Base-by-base conservation (phyloP, 2,329 filamentous ascomycete species). In the Trichoderma citrinoviride region DNA sequence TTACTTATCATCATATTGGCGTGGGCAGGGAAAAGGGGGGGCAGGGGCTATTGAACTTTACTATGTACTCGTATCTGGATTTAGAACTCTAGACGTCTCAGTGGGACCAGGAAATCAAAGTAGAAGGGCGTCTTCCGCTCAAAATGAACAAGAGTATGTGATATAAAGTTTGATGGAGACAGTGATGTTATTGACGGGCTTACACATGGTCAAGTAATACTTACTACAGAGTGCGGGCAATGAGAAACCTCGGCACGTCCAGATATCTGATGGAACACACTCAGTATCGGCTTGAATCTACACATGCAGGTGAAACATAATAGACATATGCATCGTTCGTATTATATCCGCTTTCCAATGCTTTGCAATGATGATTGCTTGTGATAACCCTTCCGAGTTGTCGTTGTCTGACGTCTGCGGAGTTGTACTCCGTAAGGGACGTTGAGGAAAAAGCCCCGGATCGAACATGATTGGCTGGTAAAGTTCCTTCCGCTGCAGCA, bases 1-100 rank as follows among this genome's bases (percentile, higher is more conserved):
- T 65, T 58, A 54, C 55, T 41, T 25, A 54, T 55, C 55, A 50
- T 68, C 37, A 53, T 61, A 41, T 50, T 55, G 25, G 65, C 61
- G 54, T 40, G 49, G 63, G 62, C 21, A 58, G 19, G 37, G 46
- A 49, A 46, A 43, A 46, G 21, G 47, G 54, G 43, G 60, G 56
- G 33, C 29, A n/a, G 53, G 33, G 23, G 8, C 37, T 46, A 58
- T 64, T 54, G 40, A 62, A 50, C 53, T 53, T 33, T 46, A 62
- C 46, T 52, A 58, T 66, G 55, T 61, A 67, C 55, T 44, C 43
- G 25, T 60, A 53, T 58, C 61, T 66, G 58, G 55, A 60, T 46
- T 57, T 67, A 67, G 65, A 67, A 62, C 27, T 61, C 56, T 67
- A 65, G 49, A 65, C 33, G 44, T 49, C 44, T 58, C 50, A 37